Percentiles rank a stretch among this genome's conserved stretches.
Conservation (phyloP, 176 grass and related monocot species). For the Phoenix roebelenii region DNA sequence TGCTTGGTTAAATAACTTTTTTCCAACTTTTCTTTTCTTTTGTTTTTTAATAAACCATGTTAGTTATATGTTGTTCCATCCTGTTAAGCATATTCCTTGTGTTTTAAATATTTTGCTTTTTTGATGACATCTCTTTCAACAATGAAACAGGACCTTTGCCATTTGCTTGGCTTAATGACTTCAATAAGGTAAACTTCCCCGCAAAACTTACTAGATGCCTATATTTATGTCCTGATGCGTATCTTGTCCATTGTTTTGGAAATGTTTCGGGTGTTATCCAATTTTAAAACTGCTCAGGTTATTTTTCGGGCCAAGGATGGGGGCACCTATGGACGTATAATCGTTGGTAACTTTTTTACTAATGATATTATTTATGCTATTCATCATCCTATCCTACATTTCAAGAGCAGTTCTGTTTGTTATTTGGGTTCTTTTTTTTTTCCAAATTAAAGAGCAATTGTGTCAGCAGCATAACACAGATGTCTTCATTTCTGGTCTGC, state of each 20-base stretch:
- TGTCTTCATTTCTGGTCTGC: no score
- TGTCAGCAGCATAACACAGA: no score
- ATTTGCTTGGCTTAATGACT: slow-evolving; percentile 16
- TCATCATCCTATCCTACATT: no score
- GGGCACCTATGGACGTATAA: slow-evolving; percentile 19
- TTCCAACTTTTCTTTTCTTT: background rate
- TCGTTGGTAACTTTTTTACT: slow-evolving; percentile 10
- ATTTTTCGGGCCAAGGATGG: slow-evolving; percentile 22
- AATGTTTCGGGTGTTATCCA: background rate
- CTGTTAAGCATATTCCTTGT: no score
- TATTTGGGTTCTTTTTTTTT: no score
- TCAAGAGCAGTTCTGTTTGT: no score
- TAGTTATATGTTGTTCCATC: no score
- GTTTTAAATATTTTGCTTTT: no score
- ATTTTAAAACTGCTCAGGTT: slow-evolving; percentile 9
- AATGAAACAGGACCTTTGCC: slow-evolving; percentile 5
- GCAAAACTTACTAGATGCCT: background rate
- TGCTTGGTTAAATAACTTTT: background rate
- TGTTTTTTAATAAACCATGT: no score
- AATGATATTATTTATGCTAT: background rate
- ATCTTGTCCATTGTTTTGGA: background rate
- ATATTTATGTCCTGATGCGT: background rate
- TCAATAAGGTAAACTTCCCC: slow-evolving; percentile 1
- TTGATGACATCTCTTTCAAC: no score
- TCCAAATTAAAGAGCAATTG: no score